Percentiles rank a stretch among this genome's conserved stretches.
phyloP scores from a whole-genome alignment of 805 yeast genomes.

The Pichia cabralensis region DNA sequence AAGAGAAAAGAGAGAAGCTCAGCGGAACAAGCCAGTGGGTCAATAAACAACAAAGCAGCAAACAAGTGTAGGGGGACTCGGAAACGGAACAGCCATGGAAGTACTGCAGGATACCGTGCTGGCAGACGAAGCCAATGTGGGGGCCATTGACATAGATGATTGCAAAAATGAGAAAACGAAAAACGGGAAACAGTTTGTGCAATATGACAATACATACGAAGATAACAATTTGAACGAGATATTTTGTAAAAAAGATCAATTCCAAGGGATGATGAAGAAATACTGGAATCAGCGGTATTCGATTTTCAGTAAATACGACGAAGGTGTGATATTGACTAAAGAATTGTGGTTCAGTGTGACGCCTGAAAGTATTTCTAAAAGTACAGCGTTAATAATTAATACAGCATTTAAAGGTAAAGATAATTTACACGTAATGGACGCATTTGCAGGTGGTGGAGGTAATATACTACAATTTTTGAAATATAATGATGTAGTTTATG shows the following conservation, averaged over 20 bases:
- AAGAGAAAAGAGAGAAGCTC: no score
- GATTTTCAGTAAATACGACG: conserved; percentile 53
- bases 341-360: conserved; percentile 86
- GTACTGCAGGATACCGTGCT: no score
- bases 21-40: no score
- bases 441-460: conserved; percentile 85
- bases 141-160: background rate
- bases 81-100: no score
- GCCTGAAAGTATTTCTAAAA: conserved; percentile 61
- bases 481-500: conserved; percentile 45
- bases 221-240: conserved; percentile 2
- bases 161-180: background rate
- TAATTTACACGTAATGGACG: conserved; percentile 38
- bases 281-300: conserved; percentile 52
- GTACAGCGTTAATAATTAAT: conserved; percentile 44
- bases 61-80: no score
- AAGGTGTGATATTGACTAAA: conserved; percentile 56
- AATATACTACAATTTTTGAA: conserved; percentile 68
- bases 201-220: conserved; percentile 4
- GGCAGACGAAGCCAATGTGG: background rate
- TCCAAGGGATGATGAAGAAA: conserved; percentile 26
- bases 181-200: no score
- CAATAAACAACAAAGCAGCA: no score
- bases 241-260: conserved; percentile 6
- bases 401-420: conserved; percentile 79